A percentile compares a stretch with the other conserved stretches of the same genome.
These are phyloP conservation scores for Mallotus nudiflorus DNA, from an alignment of 345 rosid genomes.

Conservation along the genomic window DNA sequence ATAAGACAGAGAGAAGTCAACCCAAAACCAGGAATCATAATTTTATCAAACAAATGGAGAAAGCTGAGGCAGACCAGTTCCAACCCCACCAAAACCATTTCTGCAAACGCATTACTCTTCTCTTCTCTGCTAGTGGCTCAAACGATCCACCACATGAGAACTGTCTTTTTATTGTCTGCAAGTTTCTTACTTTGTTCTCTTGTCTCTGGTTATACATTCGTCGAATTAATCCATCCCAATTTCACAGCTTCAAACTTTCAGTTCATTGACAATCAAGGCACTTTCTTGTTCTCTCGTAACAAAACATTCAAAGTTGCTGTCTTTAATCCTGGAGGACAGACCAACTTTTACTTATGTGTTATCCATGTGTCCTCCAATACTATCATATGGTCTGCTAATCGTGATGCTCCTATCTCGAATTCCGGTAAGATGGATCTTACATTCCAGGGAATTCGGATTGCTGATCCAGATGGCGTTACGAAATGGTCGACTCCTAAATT, in stretches of 20 bases:
- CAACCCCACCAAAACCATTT: conserved; percentile 13
- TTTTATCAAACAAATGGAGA: conserved; percentile 23
- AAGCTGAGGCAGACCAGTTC: conserved; percentile 22
- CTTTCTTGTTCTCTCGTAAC: conserved; percentile 61
- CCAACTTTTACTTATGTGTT: conserved; percentile 64
- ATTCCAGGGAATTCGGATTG: conserved; percentile 49
- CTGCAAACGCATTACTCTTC: conserved; percentile 17
- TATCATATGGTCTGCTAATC: conserved; percentile 85
- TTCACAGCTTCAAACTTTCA: conserved; percentile 62
- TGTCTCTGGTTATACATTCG: conserved; percentile 37
- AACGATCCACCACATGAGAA: conserved; percentile 44
- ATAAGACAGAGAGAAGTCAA: conserved; percentile 33
- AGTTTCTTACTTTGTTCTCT: conserved; percentile 40
- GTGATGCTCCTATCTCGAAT: conserved; percentile 58
- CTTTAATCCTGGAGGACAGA: conserved; percentile 44
- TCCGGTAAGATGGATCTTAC: conserved; percentile 65
- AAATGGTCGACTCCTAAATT: conserved; percentile 71
- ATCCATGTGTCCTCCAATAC: conserved; percentile 55
- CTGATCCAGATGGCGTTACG: conserved; percentile 42
- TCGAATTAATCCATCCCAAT: conserved; percentile 57
- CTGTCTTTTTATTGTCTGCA: conserved; percentile 24
- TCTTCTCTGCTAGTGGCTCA: conserved; percentile 19
- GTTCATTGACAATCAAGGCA: conserved; percentile 49
- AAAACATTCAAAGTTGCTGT: conserved; percentile 65
- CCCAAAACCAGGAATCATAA: conserved; percentile 17